Percentiles rank a stretch among this genome's conserved stretches.
Conservation (phyloP, 495 filamentous ascomycete species). For the Penicillium arizonense region DNA sequence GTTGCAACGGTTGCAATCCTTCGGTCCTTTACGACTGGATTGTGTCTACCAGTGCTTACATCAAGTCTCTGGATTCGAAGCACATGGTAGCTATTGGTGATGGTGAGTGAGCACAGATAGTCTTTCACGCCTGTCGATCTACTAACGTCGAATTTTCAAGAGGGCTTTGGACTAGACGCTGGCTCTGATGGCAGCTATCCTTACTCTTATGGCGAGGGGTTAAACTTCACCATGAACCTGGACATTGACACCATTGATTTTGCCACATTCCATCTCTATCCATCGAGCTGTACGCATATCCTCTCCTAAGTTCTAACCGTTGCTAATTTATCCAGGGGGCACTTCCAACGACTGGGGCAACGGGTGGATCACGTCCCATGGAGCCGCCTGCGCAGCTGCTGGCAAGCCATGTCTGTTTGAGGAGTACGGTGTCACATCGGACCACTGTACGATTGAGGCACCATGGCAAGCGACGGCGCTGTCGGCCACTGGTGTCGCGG, state of each 20-base stretch:
- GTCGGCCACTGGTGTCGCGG: constrained; percentile 48
- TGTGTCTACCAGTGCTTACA: constrained; percentile 54
- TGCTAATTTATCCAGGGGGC: constrained; percentile 30
- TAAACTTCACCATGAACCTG: constrained; percentile 63
- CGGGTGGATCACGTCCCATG: constrained; percentile 62
- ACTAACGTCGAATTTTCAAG: not conserved
- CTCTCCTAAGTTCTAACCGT: constrained; percentile 31
- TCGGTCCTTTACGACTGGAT: constrained; percentile 63
- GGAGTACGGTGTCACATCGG: constrained; percentile 58
- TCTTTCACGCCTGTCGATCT: not conserved
- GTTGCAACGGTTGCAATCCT: constrained; percentile 60
- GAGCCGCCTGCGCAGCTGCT: constrained; percentile 48
- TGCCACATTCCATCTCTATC: constrained; percentile 66
- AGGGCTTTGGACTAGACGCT: constrained; percentile 40
- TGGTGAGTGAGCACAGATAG: constrained; percentile 10
- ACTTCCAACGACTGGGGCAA: constrained; percentile 44
- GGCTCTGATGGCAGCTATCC: constrained; percentile 55
- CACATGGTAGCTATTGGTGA: constrained; percentile 72
- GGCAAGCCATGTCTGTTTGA: constrained; percentile 69
- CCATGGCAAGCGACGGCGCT: constrained; percentile 59
- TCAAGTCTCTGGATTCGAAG: constrained; percentile 60
- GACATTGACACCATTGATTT: constrained; percentile 60
- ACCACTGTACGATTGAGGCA: constrained; percentile 44
- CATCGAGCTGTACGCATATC: constrained; percentile 48
- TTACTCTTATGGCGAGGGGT: constrained; percentile 57